Evolutionary conservation across 257 asterid species (phyloP).

Genomic region (Jasminum sambac): DNA sequence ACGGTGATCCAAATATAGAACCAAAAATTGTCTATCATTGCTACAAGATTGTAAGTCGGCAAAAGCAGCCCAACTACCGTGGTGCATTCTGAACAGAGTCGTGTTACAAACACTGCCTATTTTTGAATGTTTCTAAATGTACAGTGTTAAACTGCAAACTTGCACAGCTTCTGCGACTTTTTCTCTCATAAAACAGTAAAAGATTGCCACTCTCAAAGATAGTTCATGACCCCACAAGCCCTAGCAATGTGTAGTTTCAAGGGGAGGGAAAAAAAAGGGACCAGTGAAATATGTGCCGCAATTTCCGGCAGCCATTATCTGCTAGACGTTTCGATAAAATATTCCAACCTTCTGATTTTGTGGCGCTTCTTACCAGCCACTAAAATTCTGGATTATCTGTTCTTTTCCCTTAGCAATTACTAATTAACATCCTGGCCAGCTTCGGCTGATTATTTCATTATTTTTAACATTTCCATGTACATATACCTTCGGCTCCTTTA

Average conservation of each 20-base stretch:
- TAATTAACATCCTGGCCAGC: constrained; percentile 80
- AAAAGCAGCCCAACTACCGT: neutral
- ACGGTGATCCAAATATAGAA: neutral
- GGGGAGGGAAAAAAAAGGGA: no score
- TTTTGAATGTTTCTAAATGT: neutral
- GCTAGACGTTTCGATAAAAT: no score
- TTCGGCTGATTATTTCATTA: constrained; percentile 39
- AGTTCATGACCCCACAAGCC: neutral
- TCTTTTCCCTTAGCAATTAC: constrained; percentile 21
- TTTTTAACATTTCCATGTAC: constrained; percentile 60
- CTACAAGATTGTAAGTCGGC: neutral
- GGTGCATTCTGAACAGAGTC: neutral
- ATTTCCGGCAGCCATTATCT: neutral
- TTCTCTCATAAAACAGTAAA: neutral
- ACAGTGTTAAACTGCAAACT: neutral
- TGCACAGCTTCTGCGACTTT: neutral
- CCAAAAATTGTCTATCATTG: neutral
- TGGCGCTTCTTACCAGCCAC: constrained; percentile 6
- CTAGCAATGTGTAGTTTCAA: neutral
- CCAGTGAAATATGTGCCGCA: neutral
- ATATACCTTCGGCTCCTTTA: constrained; percentile 56
- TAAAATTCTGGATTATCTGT: neutral
- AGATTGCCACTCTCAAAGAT: neutral
- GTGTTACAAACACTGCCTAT: neutral
- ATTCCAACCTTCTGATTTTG: neutral